Evolutionary conservation across 2,329 filamentous ascomycete species (phyloP).

Genomic region (Colletotrichum ledebouriae): DNA sequence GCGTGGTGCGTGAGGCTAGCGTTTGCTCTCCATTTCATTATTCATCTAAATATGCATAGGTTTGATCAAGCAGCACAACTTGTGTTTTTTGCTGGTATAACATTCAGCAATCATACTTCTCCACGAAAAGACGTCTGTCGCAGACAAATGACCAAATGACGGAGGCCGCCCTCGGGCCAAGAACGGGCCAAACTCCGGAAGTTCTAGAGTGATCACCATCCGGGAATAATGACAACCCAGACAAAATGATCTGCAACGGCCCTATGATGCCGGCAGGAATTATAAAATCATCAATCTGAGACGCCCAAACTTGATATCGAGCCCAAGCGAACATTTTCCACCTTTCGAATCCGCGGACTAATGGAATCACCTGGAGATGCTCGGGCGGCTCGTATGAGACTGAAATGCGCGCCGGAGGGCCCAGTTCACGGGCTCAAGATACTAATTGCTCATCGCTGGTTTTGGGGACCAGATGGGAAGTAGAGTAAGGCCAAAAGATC

Average conservation of each 20-base stretch:
- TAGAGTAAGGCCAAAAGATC: background rate
- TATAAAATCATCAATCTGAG: background rate
- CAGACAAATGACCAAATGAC: background rate
- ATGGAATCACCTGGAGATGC: background rate
- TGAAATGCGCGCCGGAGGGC: too few relatives aligned
- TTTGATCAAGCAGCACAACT: too few relatives aligned
- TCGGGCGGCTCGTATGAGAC: background rate
- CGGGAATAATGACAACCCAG: background rate
- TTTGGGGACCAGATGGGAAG: background rate
- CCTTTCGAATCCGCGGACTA: background rate
- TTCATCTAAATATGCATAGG: too few relatives aligned
- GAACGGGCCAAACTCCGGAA: background rate
- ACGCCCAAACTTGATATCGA: background rate
- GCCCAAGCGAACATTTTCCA: background rate
- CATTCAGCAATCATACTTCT: too few relatives aligned
- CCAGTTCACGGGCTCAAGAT: too few relatives aligned
- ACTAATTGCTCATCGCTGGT: background rate
- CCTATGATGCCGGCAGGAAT: background rate
- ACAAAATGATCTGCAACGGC: background rate
- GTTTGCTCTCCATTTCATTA: too few relatives aligned
- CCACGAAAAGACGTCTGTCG: background rate
- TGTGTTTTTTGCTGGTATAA: too few relatives aligned
- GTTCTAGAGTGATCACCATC: background rate
- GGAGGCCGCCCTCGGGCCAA: conserved; percentile 3
- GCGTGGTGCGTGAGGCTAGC: too few relatives aligned